Percentiles rank a stretch among this genome's conserved stretches.
Evolutionary conservation across 1,284 basidiomycete genomes (phyloP).

Genomic region (Vanrija pseudolonga): DNA sequence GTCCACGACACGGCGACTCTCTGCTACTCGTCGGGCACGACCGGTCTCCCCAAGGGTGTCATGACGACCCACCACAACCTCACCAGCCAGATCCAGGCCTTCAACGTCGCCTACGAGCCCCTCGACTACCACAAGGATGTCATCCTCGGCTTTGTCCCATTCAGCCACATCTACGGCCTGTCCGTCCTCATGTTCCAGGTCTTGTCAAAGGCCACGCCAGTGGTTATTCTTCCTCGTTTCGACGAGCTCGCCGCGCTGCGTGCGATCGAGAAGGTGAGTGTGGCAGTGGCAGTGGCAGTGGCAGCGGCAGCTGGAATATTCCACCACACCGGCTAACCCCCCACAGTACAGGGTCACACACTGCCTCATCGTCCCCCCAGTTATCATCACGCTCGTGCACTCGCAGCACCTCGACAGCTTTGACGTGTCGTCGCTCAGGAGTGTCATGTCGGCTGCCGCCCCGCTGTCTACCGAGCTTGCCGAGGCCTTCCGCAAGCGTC

Average conservation of each 20-base stretch:
- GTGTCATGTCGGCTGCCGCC: constrained; percentile 74
- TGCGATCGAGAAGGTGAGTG: constrained; percentile 60
- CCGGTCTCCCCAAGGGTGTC: constrained; percentile 47
- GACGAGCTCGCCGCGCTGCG: constrained; percentile 56
- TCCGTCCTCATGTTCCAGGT: constrained; percentile 58
- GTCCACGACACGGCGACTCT: constrained; percentile 37
- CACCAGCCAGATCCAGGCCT: constrained; percentile 38
- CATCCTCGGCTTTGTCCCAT: constrained; percentile 15
- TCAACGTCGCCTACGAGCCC: constrained; percentile 4
- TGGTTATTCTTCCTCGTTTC: constrained; percentile 68
- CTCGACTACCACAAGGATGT: constrained; percentile 7
- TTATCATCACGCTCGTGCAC: constrained; percentile 58
- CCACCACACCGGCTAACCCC: not conserved
- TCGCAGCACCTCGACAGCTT: constrained; percentile 63
- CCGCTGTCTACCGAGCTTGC: constrained; percentile 59
- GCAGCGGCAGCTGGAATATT: not conserved
- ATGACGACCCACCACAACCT: constrained; percentile 65
- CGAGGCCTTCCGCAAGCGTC: constrained; percentile 24
- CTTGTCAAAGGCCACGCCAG: constrained; percentile 58
- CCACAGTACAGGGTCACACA: constrained; percentile 63
- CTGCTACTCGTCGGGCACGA: constrained; percentile 66
- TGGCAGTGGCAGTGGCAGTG: too few relatives aligned
- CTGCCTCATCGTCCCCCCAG: constrained; percentile 74
- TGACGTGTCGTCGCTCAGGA: constrained; percentile 61
- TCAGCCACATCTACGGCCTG: constrained; percentile 16